phyloP scores from a whole-genome alignment of 768 basidiomycete genomes.

The Leucosporidium creatinivorum region DNA sequence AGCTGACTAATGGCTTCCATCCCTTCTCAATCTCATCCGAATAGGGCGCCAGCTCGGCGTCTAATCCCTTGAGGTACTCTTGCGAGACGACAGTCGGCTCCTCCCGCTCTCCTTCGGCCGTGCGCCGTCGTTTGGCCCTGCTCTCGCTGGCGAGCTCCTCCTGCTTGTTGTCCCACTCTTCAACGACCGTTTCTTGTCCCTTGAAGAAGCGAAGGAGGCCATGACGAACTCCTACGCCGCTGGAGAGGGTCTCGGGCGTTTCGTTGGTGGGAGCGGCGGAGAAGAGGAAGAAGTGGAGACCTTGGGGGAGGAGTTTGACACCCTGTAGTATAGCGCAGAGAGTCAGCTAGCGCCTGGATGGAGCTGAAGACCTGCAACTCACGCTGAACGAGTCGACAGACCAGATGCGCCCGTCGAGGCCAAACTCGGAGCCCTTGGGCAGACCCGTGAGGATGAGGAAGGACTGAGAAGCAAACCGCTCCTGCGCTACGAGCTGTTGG shows the following conservation, averaged over 20 bases:
- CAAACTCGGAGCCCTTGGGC: slow-evolving; percentile 41
- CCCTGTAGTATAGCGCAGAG: slow-evolving; percentile 33
- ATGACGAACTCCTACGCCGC: slow-evolving; percentile 35
- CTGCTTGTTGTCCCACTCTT: slow-evolving; percentile 36
- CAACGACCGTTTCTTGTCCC: slow-evolving; percentile 30
- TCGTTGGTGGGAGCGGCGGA: slow-evolving; percentile 34
- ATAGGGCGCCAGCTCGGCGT: slow-evolving; percentile 43
- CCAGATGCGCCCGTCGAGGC: slow-evolving; percentile 41
- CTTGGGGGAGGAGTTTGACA: slow-evolving; percentile 44
- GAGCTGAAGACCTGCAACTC: background rate
- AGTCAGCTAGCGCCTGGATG: background rate
- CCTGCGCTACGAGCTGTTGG: too few species aligned
- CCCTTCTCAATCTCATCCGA: slow-evolving; percentile 36
- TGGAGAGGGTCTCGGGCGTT: background rate
- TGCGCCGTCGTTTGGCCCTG: slow-evolving; percentile 1
- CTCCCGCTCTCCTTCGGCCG: slow-evolving; percentile 5
- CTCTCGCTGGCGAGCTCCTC: slow-evolving; percentile 33
- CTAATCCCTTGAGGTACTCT: slow-evolving; percentile 42
- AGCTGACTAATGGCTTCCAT: slow-evolving; percentile 38
- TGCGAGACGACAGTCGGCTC: slow-evolving; percentile 34
- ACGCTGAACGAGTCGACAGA: slow-evolving; percentile 19
- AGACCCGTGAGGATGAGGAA: slow-evolving; percentile 41
- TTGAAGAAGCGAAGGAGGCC: slow-evolving; percentile 37
- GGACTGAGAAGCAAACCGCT: background rate
- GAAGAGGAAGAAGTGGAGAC: slow-evolving; percentile 43